Evolutionary conservation across 1,284 basidiomycete species (phyloP), one percentile per base, ranked within the genome.

Genomic region (Fomitiporia mediterranea): DNA sequence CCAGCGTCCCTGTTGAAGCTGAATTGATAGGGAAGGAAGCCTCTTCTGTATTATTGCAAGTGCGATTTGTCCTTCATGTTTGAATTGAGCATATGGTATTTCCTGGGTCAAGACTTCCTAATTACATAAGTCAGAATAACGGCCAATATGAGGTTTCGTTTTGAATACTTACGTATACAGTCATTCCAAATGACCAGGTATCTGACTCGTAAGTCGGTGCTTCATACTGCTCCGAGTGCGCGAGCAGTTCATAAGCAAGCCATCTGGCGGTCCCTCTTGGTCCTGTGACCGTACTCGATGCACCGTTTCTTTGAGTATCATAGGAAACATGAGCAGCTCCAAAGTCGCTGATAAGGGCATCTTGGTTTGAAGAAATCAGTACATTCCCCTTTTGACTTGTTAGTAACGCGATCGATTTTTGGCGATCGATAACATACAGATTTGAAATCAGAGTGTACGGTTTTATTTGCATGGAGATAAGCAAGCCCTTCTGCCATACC

Each of bases 401-500:
- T 8, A 40, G 39, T 17, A 1, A 9, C 8, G 34, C 11, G 34
- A n/a, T n/a, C n/a, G 34, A 11, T n/a, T 2, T 37, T 9, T 37
- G 34, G 34, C 11, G 9, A 37, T 37, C 34, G 9, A n/a, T n/a
- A 11, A 37, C 48, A 34, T 15, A 50, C 48, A n/a, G 48, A 32
- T 35, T 37, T 50, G n/a, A 50, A 7, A 23, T 50, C 48, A 34
- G 32, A 30, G 37, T 50, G 48, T 19, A 35, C 30, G 32, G 37
- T 35, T 21, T 35, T 21, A 11, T 35, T n/a, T 25, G 4, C 3
- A 17, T 50, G 48, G 8, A 50, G 30, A 37, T 50, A 50, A 3
- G 48, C 48, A 13, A 50, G 48, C 8, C 48, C 48, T 9, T 32
- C 21, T 50, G 48, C 48, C 37, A 50, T 50, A 21, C 30, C 48